Evolutionary conservation across 768 basidiomycete species (phyloP).

Genomic region (Rossbeevera mucosa): DNA sequence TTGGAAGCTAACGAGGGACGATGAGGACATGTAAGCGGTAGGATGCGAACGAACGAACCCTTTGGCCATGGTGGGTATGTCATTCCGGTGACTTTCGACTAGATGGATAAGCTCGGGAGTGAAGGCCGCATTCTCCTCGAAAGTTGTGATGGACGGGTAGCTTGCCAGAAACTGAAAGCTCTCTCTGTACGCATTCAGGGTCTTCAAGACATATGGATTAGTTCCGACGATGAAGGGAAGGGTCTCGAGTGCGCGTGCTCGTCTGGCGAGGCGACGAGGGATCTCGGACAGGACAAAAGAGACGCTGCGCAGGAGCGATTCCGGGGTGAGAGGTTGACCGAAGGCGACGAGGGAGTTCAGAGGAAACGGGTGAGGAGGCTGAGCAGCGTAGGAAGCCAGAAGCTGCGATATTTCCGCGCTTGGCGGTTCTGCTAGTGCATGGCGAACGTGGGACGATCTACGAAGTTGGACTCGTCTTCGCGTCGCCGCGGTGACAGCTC

Average conservation of each 20-base stretch:
- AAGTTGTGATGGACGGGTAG: slow-evolving; percentile 57
- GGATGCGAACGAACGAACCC: slow-evolving; percentile 46
- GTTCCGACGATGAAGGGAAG: slow-evolving; percentile 88
- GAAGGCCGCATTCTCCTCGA: slow-evolving; percentile 68
- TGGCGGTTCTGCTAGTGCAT: slow-evolving; percentile 42
- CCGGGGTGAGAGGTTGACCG: slow-evolving; percentile 65
- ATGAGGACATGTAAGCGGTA: neutral
- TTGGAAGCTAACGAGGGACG: slow-evolving; percentile 57
- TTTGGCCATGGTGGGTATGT: slow-evolving; percentile 88
- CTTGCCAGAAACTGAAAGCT: slow-evolving; percentile 69
- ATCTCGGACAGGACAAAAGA: slow-evolving; percentile 71
- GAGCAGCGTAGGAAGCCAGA: slow-evolving; percentile 57
- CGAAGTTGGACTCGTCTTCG: slow-evolving; percentile 9
- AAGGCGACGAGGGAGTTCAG: slow-evolving; percentile 71
- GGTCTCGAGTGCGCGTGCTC: slow-evolving; percentile 67
- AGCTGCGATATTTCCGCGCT: slow-evolving; percentile 54
- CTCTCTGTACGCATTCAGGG: slow-evolving; percentile 60
- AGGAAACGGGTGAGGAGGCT: slow-evolving; percentile 64
- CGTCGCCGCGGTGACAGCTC: neutral
- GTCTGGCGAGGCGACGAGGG: slow-evolving; percentile 69
- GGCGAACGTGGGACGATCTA: slow-evolving; percentile 29
- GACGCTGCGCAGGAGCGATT: slow-evolving; percentile 71
- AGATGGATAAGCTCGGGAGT: slow-evolving; percentile 62
- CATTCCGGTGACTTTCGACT: slow-evolving; percentile 76
- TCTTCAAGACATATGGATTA: slow-evolving; percentile 78